Evolutionary conservation across 306 rosid genomes (phyloP), one percentile per base, ranked within the genome.

Genomic region (Geum urbanum): DNA sequence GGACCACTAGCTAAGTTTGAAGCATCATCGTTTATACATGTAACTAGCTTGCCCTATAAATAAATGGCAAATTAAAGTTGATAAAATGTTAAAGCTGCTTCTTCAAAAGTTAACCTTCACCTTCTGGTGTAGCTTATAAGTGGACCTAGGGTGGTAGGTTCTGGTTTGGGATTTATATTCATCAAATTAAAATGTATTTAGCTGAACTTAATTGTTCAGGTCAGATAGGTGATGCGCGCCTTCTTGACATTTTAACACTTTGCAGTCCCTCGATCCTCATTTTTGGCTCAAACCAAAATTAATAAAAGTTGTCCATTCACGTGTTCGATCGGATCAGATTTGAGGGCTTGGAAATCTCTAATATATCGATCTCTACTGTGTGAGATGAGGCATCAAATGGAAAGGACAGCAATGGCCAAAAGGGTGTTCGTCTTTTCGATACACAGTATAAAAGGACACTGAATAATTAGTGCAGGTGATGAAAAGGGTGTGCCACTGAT

Each of bases 401-500:
- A 24, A 71, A 70, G 52, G 46, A 46, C 57, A 56, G 72, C 64
- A 72, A 69, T 46, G 48, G 57, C 69, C 43, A 71, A 83, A 72
- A 54, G 63, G 44, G 37, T 75, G 75, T 69, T 74, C 69, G 40
- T 22, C 72, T 67, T 70, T 78, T 71, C 66, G 57, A 68, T 64
- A 63, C 65, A 43, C 77, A 65, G 78, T 57, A 74, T 69, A 65
- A 84, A 83, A 67, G 73, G 73, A 76, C 67, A 1, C 46, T 15
- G 71, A 44, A 86, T 86, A 49, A 86, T 86, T 71, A 71, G 74
- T 52, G 79, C 74, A 70, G 72, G 76, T 81, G 83, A 70, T 81
- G 35, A 65, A 60, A 72, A 75, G 15, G 43, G 65, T 80, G 72
- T 72, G 66, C 81, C 50, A 69, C 76, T 66, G 20, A 90, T 86